Conservation (phyloP, 116 monocot species). For the Iris pallida region DNA sequence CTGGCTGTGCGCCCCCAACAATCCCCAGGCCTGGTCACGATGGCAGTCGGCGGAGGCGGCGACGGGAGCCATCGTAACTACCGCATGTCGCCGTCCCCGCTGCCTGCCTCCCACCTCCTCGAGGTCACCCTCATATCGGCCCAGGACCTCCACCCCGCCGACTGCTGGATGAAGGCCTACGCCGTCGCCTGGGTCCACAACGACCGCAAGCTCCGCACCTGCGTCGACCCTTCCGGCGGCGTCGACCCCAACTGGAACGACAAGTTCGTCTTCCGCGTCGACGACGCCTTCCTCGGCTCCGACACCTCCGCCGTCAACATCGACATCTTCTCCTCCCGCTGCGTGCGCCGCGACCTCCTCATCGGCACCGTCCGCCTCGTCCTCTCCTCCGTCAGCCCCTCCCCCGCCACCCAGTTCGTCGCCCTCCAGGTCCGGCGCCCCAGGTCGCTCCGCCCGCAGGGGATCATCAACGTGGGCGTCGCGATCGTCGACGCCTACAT, state of each 20-base stretch:
- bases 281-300: conserved; percentile 23
- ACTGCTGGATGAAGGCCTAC: conserved; percentile 22
- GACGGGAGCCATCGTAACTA: neutral
- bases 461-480: conserved; percentile 30
- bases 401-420: conserved; percentile 8
- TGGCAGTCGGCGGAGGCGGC: neutral
- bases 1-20: neutral
- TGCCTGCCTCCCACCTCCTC: conserved; percentile 21
- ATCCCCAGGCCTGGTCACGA: neutral
- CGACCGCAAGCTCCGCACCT: conserved; percentile 21
- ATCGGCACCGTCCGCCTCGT: conserved; percentile 26
- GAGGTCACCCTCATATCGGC: conserved; percentile 41
- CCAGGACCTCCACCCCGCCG: conserved; percentile 24
- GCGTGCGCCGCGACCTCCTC: conserved; percentile 6
- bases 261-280: conserved; percentile 36
- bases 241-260: conserved; percentile 43
- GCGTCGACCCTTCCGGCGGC: conserved; percentile 11
- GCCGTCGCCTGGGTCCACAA: conserved; percentile 22
- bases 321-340: conserved; percentile 11
- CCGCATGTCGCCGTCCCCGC: neutral
- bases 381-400: conserved; percentile 23
- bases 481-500: conserved; percentile 18
- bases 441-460: conserved; percentile 27
- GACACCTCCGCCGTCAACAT: conserved; percentile 36
- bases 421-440: conserved; percentile 38